Percentiles rank a stretch among this genome's conserved stretches.
These are phyloP conservation scores for Penicillium crystallinum DNA, from an alignment of 495 filamentous ascomycete genomes.

Conservation along the genomic window DNA sequence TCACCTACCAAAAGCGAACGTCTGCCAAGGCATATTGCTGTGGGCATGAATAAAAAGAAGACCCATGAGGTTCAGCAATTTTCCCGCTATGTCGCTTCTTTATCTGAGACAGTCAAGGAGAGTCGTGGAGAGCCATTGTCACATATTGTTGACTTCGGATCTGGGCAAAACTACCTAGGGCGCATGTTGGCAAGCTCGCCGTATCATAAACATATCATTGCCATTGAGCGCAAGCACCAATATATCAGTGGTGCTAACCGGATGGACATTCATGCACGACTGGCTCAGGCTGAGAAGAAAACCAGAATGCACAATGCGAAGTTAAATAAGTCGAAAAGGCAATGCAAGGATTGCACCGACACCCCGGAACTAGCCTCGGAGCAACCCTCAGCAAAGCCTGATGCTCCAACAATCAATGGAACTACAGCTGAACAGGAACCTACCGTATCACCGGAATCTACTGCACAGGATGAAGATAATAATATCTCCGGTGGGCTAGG, in stretches of 20 bases:
- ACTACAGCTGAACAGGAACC: slow-evolving; percentile 2
- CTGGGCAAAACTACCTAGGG: slow-evolving; percentile 92
- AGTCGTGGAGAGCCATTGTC: slow-evolving; percentile 56
- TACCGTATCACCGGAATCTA: slow-evolving; percentile 33
- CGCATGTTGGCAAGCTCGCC: slow-evolving; percentile 78
- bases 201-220: slow-evolving; percentile 81
- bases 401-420: not conserved
- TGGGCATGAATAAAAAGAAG: slow-evolving; percentile 97
- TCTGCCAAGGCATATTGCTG: slow-evolving; percentile 62
- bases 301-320: slow-evolving; percentile 31
- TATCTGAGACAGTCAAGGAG: slow-evolving; percentile 50
- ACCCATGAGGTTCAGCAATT: slow-evolving; percentile 78
- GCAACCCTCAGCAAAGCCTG: slow-evolving; percentile 24
- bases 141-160: slow-evolving; percentile 92
- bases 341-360: slow-evolving; percentile 41
- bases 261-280: slow-evolving; percentile 70
- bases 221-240: slow-evolving; percentile 79
- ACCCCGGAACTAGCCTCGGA: slow-evolving; percentile 30
- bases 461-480: slow-evolving; percentile 30
- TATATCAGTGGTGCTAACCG: slow-evolving; percentile 80
- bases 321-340: slow-evolving; percentile 43
- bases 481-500: slow-evolving; percentile 35
- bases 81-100: slow-evolving; percentile 53
- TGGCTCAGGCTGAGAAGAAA: slow-evolving; percentile 58
- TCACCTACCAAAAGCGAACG: slow-evolving; percentile 31